Evolutionary conservation across 805 yeast genomes (phyloP), one percentile per base, ranked within the genome.

Genomic region (Lipomyces orientalis): DNA sequence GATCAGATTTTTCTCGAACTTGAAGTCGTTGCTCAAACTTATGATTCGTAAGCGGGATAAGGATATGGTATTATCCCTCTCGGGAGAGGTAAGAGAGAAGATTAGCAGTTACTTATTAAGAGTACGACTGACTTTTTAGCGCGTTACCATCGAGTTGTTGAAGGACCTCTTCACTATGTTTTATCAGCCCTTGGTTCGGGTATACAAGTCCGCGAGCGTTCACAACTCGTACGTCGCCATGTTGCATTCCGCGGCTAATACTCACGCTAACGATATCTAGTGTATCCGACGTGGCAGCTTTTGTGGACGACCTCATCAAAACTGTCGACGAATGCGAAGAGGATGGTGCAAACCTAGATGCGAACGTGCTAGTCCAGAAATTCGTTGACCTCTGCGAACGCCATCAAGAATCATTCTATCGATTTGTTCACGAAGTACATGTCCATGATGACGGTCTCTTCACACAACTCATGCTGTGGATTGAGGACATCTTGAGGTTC

Each of bases 351-450:
- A 81, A 83, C 19, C 76, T 81, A 5, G 85, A 86, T 66, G 81
- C 90, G 1, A 81, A 85, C 56, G 88, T 90, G 69, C 84, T 90
- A 68, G 93, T 91, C 43, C 85, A 87, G 69, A 83, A 85, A 55
- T 85, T 94, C 52, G 85, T 90, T 75, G 81, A 81, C 10, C 79
- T 94, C 22, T 84, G 92, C 54, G 87, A 87, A 55, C 85, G 86
- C 35, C 97, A 93, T 76, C 90, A 91, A 71, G 87, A 86, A 65
- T 82, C 88, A 12, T 83, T 91, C 59, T 91, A 91, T 81, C 81
- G 81, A 62, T 95, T 94, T 75, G 82, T 94, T 66, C 94, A 91
- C 75, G 88, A 90, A 62, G 85, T 93, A n/a, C 93, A 93, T 77
- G 69, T 83, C n/a, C 87, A 90, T 70, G 98, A 94, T 75, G 81